Evolutionary conservation across 306 rosid genomes (phyloP).

Genomic region (Hippophae rhamnoides): DNA sequence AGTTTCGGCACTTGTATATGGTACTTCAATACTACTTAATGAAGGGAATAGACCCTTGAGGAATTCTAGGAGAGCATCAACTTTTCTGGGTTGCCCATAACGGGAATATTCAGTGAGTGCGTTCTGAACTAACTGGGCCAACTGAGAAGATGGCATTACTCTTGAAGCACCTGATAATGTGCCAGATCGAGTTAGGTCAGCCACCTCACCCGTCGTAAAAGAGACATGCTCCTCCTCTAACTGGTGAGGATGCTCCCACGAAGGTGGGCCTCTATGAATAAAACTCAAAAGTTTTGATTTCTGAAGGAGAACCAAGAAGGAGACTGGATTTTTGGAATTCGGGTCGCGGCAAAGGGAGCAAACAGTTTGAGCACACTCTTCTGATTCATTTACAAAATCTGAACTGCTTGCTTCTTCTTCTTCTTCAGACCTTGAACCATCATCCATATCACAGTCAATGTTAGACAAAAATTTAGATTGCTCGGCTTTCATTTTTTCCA

Average conservation of each 20-base stretch:
- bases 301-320: conserved; percentile 82
- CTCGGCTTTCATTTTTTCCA: conserved; percentile 91
- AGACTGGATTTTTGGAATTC: conserved; percentile 52
- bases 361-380: conserved; percentile 54
- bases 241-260: conserved; percentile 54
- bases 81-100: conserved; percentile 54
- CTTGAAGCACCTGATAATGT: conserved; percentile 28
- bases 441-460: conserved; percentile 45
- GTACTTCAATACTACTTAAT: conserved; percentile 39
- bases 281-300: conserved; percentile 92
- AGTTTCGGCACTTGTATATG: conserved; percentile 26
- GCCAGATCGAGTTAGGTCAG: conserved; percentile 29
- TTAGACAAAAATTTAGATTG: conserved; percentile 85
- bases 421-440: conserved; percentile 38
- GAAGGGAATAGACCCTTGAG: conserved; percentile 50
- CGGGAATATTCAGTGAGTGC: conserved; percentile 41
- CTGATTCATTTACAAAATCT: conserved; percentile 34
- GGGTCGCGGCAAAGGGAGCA: conserved; percentile 95
- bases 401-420: conserved; percentile 24
- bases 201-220: conserved; percentile 23
- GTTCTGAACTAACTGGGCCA: conserved; percentile 39
- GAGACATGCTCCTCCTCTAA: conserved; percentile 32
- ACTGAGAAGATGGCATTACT: conserved; percentile 34
- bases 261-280: conserved; percentile 54
- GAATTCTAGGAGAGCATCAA: conserved; percentile 33